Conservation (phyloP, 345 rosid genomes). For the Psidium friedrichsthalianum region DNA sequence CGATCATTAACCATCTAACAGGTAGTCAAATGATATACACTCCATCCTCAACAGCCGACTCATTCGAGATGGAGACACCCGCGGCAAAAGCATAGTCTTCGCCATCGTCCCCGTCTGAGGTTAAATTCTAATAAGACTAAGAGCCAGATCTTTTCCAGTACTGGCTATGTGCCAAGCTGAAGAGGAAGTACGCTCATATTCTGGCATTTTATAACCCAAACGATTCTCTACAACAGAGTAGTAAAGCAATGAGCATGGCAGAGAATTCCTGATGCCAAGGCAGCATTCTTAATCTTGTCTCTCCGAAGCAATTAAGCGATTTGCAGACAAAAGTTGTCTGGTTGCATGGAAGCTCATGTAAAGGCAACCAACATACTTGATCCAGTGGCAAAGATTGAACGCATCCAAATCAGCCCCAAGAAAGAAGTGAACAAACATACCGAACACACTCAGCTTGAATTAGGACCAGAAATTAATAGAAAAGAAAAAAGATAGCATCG, state of each 20-base stretch:
- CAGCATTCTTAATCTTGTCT: not conserved
- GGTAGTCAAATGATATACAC: too few relatives aligned
- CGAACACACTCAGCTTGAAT: too few relatives aligned
- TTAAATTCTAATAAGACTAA: not conserved
- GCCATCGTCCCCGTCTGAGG: not conserved
- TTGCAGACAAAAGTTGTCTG: not conserved
- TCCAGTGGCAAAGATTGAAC: too few relatives aligned
- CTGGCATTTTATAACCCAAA: constrained; percentile 56
- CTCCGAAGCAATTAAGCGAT: not conserved
- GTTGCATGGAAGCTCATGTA: not conserved
- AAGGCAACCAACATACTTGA: not conserved
- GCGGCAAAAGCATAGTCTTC: not conserved
- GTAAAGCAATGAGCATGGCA: not conserved
- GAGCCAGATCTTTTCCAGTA: not conserved
- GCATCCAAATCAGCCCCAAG: too few relatives aligned
- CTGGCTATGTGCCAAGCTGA: constrained; percentile 43
- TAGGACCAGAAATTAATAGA: too few relatives aligned
- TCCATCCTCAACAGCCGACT: too few relatives aligned
- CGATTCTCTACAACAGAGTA: constrained; percentile 32
- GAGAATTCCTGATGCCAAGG: not conserved
- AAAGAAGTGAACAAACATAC: too few relatives aligned
- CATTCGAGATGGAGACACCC: too few relatives aligned
- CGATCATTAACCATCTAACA: too few relatives aligned
- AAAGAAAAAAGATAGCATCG: too few relatives aligned
- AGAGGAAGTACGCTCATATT: constrained; percentile 51